These are phyloP conservation scores for Immersiella caudata DNA, from an alignment of 495 filamentous ascomycete genomes.

Conservation along the genomic window DNA sequence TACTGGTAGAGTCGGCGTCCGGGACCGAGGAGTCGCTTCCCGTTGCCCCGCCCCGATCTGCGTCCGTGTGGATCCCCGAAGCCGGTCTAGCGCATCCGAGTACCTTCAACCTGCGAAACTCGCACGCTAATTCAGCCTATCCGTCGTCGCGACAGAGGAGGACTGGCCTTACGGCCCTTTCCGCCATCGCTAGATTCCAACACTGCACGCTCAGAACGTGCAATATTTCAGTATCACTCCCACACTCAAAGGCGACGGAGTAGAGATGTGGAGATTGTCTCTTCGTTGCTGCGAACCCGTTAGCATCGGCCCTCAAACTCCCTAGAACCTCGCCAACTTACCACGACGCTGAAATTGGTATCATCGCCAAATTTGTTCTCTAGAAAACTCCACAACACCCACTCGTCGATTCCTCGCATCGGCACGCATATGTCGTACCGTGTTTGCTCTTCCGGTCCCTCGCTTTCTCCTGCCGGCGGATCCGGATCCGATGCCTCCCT, in stretches of 20 bases:
- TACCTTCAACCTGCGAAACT: no score
- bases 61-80: no score
- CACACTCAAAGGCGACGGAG: background rate
- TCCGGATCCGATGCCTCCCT: background rate
- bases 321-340: background rate
- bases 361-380: conserved; percentile 9
- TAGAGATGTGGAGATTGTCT: background rate
- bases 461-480: background rate
- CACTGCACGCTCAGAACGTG: background rate
- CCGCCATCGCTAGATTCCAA: background rate
- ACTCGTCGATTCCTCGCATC: conserved; percentile 9
- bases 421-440: conserved; percentile 6
- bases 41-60: no score
- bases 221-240: background rate
- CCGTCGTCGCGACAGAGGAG: no score
- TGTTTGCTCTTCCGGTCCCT: background rate
- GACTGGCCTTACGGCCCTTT: no score
- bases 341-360: conserved; percentile 3
- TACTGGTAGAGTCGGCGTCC: background rate
- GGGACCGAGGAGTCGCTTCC: no score
- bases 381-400: conserved; percentile 11
- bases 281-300: background rate
- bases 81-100: no score
- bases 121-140: no score
- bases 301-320: background rate